Evolutionary conservation across 257 asterid genomes (phyloP), one percentile per base, ranked within the genome.

Genomic region (Oldenlandia corymbosa): DNA sequence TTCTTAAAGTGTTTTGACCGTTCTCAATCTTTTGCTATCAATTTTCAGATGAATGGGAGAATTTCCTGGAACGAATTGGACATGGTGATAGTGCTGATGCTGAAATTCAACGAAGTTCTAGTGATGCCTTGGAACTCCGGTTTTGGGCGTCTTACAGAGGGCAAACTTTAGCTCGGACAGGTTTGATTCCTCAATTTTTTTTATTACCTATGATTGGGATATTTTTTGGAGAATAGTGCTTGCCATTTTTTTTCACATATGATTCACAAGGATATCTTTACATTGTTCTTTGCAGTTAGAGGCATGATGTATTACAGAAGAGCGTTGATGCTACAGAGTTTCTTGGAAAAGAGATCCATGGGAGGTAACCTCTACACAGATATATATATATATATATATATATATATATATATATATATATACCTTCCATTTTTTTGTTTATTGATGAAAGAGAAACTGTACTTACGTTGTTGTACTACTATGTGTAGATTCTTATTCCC

Each of bases 141-240:
- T 92, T 92, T 81, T 92, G 99, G 99, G 97, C 91, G 68, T 92
- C 99, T 76, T 92, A 92, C 75, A 77, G 99, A 72, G 99, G 99
- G 52, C 99, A 92, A 78, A 92, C 99, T 61, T 78, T 92, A 67
- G 96, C 99, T 62, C 79, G 99, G 76, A 92, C 99, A 84, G 99
- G 99, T 89, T 65, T 32, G 30, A 58, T 62, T 56, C 23, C 31
- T 18, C 27, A 17, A 16, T 34, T 36, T 47, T 30, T 49, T 16
- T 43, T 58, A 12, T 21, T 18, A 30, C 55, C 46, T 37, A 57
- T n/a, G 31, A 47, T 45, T 31, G 21, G 18, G 32, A 18, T 13
- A n/a, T 48, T 21, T 2, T 17, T 57, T 57, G 28, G 26, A 62
- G 7, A 21, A n/a, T 20, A 11, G 39, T 27, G 21, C 48, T 1